Base-by-base conservation (phyloP, 352 stramenopile species). In the Phytophthora boehmeriae region DNA sequence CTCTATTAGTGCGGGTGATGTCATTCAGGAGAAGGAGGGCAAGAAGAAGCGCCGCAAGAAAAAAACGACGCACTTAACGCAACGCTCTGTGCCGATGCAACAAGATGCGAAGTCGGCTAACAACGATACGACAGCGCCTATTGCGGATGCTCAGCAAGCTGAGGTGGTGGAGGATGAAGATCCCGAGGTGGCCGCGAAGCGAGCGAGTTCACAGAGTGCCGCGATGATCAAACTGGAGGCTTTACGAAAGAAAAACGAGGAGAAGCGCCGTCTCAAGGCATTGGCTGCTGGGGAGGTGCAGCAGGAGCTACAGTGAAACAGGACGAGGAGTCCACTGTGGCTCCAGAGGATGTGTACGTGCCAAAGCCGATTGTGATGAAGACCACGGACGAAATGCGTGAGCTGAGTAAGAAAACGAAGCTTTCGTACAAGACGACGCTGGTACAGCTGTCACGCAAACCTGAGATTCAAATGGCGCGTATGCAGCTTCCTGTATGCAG, bases 401-500 rank as follows among this genome's bases (percentile, higher is more conserved):
- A 77, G 49, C 39, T 88, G 44, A 85, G 82, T 54, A 75, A 89
- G 47, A 64, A 62, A 20, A 78, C 63, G 10, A 68, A 53, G 36
- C 23, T 91, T 45, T 68, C 59, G 20, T 79, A 87, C 73, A 91
- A 94, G 73, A 89, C 72, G 27, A 86, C 73, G 27, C 77, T 93
- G 19, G 83, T 93, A 43, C 68, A 76, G 54, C 71, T 92, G 27
- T 80, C 87, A 27, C 87, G 97, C 27, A 90, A 92, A 14, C 69
- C 82, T 0, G 80, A 88, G 35, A 95, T 99, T 28, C 75, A 97
- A 63, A 66, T 96, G 55, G 77, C 77, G 32, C 91, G 98, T 48
- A 98, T 97, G 80, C 83, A 98, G 73, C 83, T 99, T 28, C 98
- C 98, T 2, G 96, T 99, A 32, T 99, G 95, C 63, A 91, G 82